Evolutionary conservation across 2,329 filamentous ascomycete genomes (phyloP).

Genomic region (Ceratocystis albifundus): DNA sequence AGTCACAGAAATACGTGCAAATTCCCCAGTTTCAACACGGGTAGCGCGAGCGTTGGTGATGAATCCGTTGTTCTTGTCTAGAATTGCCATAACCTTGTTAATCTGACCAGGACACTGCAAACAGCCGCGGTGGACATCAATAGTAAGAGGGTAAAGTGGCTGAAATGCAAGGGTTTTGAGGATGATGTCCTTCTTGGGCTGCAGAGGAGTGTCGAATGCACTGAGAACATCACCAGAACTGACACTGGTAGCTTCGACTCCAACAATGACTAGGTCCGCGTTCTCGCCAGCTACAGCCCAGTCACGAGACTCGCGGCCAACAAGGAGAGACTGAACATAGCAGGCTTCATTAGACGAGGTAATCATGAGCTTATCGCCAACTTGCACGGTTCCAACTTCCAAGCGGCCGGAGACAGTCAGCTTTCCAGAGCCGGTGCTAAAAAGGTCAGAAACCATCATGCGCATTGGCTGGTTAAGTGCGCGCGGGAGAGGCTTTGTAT

Average conservation of each 20-base stretch:
- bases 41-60: conserved; percentile 71
- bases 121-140: conserved; percentile 80
- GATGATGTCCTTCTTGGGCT: conserved; percentile 60
- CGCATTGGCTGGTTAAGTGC: conserved; percentile 69
- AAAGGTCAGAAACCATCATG: conserved; percentile 79
- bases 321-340: conserved; percentile 67
- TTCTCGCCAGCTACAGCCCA: conserved; percentile 94
- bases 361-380: conserved; percentile 66
- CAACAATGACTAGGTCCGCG: conserved; percentile 66
- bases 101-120: conserved; percentile 70
- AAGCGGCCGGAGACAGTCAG: conserved; percentile 78
- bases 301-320: conserved; percentile 60
- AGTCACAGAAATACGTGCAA: conserved; percentile 67
- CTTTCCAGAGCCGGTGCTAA: conserved; percentile 65
- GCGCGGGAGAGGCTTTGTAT: conserved; percentile 56
- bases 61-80: conserved; percentile 71
- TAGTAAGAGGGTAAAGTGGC: conserved; percentile 72
- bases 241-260: conserved; percentile 76
- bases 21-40: conserved; percentile 65
- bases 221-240: conserved; percentile 81
- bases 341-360: conserved; percentile 72
- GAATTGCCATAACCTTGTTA: conserved; percentile 53
- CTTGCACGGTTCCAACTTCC: conserved; percentile 70
- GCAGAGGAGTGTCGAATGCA: conserved; percentile 52
- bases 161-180: conserved; percentile 84